Evolutionary conservation across 306 rosid species (phyloP), one percentile per base, ranked within the genome.

Genomic region (Hylodesmum podocarpum): DNA sequence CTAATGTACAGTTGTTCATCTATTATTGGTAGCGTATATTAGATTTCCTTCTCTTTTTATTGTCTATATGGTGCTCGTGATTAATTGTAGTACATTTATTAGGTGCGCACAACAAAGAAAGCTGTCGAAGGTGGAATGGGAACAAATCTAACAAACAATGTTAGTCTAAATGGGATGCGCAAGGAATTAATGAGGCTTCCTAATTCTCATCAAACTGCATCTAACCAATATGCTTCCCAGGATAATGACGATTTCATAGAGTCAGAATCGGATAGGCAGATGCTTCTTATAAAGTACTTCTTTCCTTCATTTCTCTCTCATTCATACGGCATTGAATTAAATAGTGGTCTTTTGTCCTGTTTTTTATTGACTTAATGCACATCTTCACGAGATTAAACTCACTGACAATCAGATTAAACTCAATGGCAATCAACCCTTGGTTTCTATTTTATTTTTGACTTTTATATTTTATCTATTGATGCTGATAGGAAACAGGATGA

Each of bases 101-200:
- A 96, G 99, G 94, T 89, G 77, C 78, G 88, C 75, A 50, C 91
- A 8, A 72, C 86, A 49, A 96, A 88, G 85, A 89, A 84, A 84
- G 77, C 86, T 22, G 89, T 91, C 74, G 87, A 80, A 71, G 78
- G 87, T 67, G 91, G 89, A 63, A 92, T 73, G 87, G 89, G 86
- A 54, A 68, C 85, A 25, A 84, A 68, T 50, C 55, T 63, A 37
- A 54, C 79, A 54, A 88, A 85, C 70, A 78, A 72, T 81, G 80
- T 64, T 11, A 85, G 84, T 57, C 75, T 73, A 24, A 88, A 73
- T 84, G 92, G 87, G 77, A 93, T 87, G 94, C 94, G 70, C 69
- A 89, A 82, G 76, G 98, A 96, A 86, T 74, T 96, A 83, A 84
- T 96, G 99, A 93, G 98, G 87, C 78, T 89, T 82, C 91, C 97